A percentile compares a stretch with the other conserved stretches of the same genome.
phyloP scores from a whole-genome alignment of 176 grass and related monocot species.

The Musa troglodytarum region DNA sequence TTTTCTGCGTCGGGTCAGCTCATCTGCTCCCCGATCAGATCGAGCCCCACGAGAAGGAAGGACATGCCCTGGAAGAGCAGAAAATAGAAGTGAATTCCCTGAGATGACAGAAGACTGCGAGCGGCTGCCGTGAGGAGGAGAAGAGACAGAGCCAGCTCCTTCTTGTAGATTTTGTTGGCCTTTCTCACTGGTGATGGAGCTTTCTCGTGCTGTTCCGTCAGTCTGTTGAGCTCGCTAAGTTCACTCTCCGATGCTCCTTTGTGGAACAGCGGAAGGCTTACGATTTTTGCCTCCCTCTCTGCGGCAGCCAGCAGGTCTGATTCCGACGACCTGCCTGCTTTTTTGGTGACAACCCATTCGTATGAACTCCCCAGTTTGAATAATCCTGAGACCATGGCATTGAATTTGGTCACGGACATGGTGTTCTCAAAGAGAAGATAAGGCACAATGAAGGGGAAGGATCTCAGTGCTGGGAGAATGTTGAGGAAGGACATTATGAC shows the following conservation, averaged over 20 bases:
- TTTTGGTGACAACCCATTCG: constrained; percentile 80
- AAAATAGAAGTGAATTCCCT: constrained; percentile 89
- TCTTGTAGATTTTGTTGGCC: constrained; percentile 73
- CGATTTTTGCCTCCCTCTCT: constrained; percentile 25
- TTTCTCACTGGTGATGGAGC: constrained; percentile 15
- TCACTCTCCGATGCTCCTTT: constrained; percentile 41
- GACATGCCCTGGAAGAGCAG: constrained; percentile 70
- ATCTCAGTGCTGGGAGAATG: constrained; percentile 57
- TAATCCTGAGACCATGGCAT: constrained; percentile 69
- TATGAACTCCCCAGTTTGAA: constrained; percentile 72
- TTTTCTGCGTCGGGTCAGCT: neutral
- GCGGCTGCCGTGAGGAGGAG: constrained; percentile 55
- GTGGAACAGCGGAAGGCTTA: constrained; percentile 34
- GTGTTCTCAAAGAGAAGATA: constrained; percentile 86
- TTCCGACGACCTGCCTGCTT: constrained; percentile 65
- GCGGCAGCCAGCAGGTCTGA: constrained; percentile 25
- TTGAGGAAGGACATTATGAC: constrained; percentile 68
- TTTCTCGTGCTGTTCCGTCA: constrained; percentile 25
- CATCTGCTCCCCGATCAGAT: constrained; percentile 75
- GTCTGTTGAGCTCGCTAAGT: constrained; percentile 29
- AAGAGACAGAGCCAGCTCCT: constrained; percentile 62
- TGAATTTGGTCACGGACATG: constrained; percentile 87
- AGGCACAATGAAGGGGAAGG: constrained; percentile 77
- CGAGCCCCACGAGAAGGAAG: constrained; percentile 69
- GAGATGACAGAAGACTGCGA: constrained; percentile 60